These are phyloP conservation scores for Plasmodium reichenowi DNA, from an alignment of 169 alveolate genomes.

Conservation along the genomic window DNA sequence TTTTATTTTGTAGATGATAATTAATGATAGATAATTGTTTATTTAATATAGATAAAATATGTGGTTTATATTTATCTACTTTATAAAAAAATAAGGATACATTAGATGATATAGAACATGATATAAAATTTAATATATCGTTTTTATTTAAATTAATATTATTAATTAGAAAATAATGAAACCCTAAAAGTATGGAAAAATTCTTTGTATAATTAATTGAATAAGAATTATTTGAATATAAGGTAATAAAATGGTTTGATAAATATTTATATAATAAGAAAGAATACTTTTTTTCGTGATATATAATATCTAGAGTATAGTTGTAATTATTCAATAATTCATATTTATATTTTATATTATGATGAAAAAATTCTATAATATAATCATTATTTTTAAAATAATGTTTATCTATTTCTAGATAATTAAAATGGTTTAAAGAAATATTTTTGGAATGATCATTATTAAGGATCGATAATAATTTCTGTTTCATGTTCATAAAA, in stretches of 20 bases:
- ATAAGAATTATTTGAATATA: constrained; percentile 7
- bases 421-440: neutral
- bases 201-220: constrained; percentile 10
- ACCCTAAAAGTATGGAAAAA: constrained; percentile 51
- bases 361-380: constrained; percentile 19
- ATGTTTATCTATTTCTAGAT: constrained; percentile 14
- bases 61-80: constrained; percentile 16
- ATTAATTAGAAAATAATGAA: constrained; percentile 38
- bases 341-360: constrained; percentile 28
- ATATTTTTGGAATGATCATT: neutral
- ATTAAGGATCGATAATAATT: neutral
- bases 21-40: constrained; percentile 31
- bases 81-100: constrained; percentile 29
- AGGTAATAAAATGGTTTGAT: constrained; percentile 12
- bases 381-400: neutral
- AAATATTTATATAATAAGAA: constrained; percentile 44
- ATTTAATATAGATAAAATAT: constrained; percentile 20
- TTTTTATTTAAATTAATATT: neutral
- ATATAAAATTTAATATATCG: constrained; percentile 15
- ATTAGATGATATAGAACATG: constrained; percentile 37
- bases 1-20: constrained; percentile 19
- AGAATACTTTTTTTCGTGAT: constrained; percentile 12
- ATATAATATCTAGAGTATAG: constrained; percentile 20
- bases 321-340: constrained; percentile 11
- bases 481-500: constrained; percentile 25